phyloP scores from a whole-genome alignment of 495 filamentous ascomycete genomes.

The Aspergillus avenaceus region DNA sequence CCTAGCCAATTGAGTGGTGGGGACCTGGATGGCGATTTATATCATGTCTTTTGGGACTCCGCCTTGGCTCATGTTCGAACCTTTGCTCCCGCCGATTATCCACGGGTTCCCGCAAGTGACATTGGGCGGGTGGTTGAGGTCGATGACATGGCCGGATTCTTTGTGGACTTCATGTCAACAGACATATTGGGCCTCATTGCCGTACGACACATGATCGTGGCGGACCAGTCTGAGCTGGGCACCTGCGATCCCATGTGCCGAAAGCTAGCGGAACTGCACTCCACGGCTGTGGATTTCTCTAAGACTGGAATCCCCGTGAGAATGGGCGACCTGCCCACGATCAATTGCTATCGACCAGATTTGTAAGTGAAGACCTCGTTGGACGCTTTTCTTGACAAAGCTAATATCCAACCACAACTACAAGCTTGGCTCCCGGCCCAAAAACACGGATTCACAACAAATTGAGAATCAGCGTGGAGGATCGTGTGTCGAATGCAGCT shows the following conservation, averaged over 20 bases:
- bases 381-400: background rate
- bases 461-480: conserved; percentile 11
- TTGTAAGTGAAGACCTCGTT: conserved; percentile 32
- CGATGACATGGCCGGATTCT: conserved; percentile 71
- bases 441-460: conserved; percentile 43
- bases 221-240: conserved; percentile 55
- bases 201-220: conserved; percentile 60
- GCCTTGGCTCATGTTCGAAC: conserved; percentile 34
- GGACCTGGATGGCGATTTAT: conserved; percentile 79
- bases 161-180: conserved; percentile 74
- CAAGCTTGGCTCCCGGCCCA: conserved; percentile 59
- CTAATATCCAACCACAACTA: background rate
- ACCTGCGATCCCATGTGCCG: conserved; percentile 55
- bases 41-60: conserved; percentile 67
- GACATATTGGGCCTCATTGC: conserved; percentile 71
- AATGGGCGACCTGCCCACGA: conserved; percentile 37
- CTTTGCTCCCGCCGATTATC: conserved; percentile 63
- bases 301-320: conserved; percentile 69
- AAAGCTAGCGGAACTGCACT: conserved; percentile 64
- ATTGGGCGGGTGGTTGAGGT: conserved; percentile 50
- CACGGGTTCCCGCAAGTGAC: conserved; percentile 46
- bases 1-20: conserved; percentile 75
- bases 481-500: background rate
- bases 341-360: conserved; percentile 47
- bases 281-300: conserved; percentile 76